phyloP scores from a whole-genome alignment of 148 eudicot genomes.

The Agrostemma githago region DNA sequence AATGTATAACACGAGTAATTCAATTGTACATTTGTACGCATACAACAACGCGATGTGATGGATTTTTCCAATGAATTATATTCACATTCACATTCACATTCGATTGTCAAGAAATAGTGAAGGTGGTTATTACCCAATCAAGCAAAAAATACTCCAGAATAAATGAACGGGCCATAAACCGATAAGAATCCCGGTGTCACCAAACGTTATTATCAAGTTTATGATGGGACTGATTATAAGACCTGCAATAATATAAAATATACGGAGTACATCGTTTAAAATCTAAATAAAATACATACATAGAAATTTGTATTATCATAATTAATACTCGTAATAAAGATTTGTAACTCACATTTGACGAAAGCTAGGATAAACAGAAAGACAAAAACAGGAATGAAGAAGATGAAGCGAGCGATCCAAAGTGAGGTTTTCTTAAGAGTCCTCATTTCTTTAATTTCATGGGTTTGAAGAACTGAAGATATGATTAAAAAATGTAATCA shows the following conservation, averaged over 20 bases:
- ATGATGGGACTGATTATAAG: conserved; percentile 17
- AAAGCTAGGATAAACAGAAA: conserved; percentile 14
- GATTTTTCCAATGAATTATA: no score
- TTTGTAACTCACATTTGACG: conserved; percentile 9
- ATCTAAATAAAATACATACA: not conserved
- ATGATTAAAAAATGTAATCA: conserved; percentile 34
- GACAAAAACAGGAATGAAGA: conserved; percentile 20
- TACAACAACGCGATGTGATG: no score
- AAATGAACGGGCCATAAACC: conserved; percentile 28
- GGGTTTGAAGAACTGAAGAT: conserved; percentile 43
- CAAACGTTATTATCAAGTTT: conserved; percentile 16
- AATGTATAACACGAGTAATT: no score
- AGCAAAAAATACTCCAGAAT: conserved; percentile 22
- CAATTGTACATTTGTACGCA: no score
- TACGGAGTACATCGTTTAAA: not conserved
- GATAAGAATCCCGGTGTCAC: conserved; percentile 15
- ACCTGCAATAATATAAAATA: conserved; percentile 7
- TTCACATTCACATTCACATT: not conserved
- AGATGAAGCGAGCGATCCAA: conserved; percentile 15
- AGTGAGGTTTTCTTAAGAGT: not conserved
- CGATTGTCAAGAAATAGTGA: not conserved
- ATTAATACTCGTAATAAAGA: not conserved
- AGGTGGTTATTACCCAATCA: conserved; percentile 9
- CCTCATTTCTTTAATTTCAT: not conserved
- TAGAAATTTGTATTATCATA: no score